Percentiles rank a stretch among this genome's conserved stretches.
Conservation (phyloP, 1,284 basidiomycete genomes). For the Chalciporus sp. region DNA sequence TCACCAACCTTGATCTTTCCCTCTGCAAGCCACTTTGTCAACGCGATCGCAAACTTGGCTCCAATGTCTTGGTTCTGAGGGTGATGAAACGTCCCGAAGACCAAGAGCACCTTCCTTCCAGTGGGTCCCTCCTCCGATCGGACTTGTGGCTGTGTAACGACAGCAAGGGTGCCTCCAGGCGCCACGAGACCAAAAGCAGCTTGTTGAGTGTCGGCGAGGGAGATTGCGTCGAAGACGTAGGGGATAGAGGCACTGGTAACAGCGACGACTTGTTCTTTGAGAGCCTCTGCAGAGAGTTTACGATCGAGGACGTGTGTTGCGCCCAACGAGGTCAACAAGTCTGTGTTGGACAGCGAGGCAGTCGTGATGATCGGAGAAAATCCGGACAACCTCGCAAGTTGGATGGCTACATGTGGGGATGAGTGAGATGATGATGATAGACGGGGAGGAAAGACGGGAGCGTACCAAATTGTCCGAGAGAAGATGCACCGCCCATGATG, state of each 20-base stretch:
- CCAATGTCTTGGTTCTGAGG: slow-evolving; percentile 15
- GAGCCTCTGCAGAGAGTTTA: background rate
- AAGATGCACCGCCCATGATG: slow-evolving; percentile 41
- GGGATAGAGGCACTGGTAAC: background rate
- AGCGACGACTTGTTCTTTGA: slow-evolving; percentile 4
- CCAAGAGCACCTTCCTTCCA: slow-evolving; percentile 6
- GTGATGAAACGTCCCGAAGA: slow-evolving; percentile 7
- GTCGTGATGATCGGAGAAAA: slow-evolving; percentile 44
- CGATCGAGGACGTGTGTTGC: slow-evolving; percentile 44
- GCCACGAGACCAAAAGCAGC: slow-evolving; percentile 16
- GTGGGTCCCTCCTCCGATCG: background rate
- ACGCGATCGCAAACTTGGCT: slow-evolving; percentile 7
- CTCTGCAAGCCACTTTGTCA: slow-evolving; percentile 22
- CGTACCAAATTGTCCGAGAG: slow-evolving; percentile 41
- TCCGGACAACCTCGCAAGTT: slow-evolving; percentile 43
- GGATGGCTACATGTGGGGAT: slow-evolving; percentile 32
- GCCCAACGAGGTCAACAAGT: slow-evolving; percentile 40
- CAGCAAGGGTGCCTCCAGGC: slow-evolving; percentile 11
- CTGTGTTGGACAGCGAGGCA: slow-evolving; percentile 39
- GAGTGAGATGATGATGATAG: background rate
- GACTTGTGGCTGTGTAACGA: slow-evolving; percentile 8
- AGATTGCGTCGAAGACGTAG: slow-evolving; percentile 16
- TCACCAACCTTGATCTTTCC: slow-evolving; percentile 21
- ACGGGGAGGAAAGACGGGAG: background rate
- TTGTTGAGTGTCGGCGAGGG: slow-evolving; percentile 17